Conservation (phyloP, 257 asterid species). For the Solanum microdontum region DNA sequence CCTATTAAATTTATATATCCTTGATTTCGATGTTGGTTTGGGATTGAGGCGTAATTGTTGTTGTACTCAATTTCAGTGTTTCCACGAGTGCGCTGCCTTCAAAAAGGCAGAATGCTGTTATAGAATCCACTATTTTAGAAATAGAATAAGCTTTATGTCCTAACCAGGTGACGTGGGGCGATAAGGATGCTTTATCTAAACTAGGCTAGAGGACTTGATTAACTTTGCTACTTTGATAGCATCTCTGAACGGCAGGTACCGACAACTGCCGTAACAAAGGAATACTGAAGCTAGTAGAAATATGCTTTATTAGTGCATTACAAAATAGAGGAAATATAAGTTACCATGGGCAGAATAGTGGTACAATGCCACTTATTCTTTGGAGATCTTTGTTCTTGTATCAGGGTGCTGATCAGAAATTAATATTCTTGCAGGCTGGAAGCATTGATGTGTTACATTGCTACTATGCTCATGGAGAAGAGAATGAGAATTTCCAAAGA, state of each 20-base stretch:
- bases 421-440: conserved; percentile 54
- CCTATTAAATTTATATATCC: not conserved
- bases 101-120: not conserved
- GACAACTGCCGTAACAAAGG: not conserved
- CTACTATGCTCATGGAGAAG: conserved; percentile 96
- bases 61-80: not conserved
- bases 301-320: not conserved
- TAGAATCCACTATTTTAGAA: not conserved
- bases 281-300: not conserved
- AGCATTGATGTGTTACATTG: conserved; percentile 85
- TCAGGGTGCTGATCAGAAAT: conserved; percentile 4
- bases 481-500: conserved; percentile 71
- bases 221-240: not conserved
- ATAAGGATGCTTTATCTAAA: not conserved
- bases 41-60: not conserved
- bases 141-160: not conserved
- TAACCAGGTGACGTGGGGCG: not conserved
- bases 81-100: not conserved
- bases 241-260: not conserved
- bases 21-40: not conserved
- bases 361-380: not conserved
- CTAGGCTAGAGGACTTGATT: not conserved
- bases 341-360: not conserved
- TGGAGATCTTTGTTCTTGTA: conserved; percentile 9
- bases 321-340: not conserved